Base-by-base conservation (phyloP, 768 basidiomycete species). In the Panellus pusillus region DNA sequence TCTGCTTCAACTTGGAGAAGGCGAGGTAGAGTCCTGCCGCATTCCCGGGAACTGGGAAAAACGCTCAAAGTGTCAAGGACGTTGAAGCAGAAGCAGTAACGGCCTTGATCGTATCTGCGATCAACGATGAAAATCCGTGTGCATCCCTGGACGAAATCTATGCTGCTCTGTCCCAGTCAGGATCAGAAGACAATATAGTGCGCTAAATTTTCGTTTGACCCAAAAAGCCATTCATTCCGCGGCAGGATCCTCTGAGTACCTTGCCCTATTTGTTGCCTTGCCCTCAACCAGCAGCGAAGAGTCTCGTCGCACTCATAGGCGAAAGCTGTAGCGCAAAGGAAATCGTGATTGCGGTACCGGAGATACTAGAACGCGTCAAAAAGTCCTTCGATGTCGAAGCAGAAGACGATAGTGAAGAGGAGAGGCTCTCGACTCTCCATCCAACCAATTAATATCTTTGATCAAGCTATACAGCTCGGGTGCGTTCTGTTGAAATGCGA, bases 261-360 rank as follows among this genome's bases (percentile, higher is more conserved):
- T 46, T 81, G n/a, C 74, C 78, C 1, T 45, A 70, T 12, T 61
- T 81, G 0, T 49, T 81, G 15, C 64, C 66, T n/a, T 73, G 64
- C 51, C 58, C 57, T 15, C 72, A 79, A 52, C 64, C 67, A 6
- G 66, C 66, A 31, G 76, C 77, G 2, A 64, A 60, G 18, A 72
- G 74, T 24, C 67, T 81, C 20, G 59, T 80, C 7, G 55, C 69
- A 2, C 60, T 77, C 40, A 66, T 81, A 18, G 75, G 70, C 7
- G 69, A 76, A 54, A 70, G 70, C 44, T 58, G 74, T 17, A 71
- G 73, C 15, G 65, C 79, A 0, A 80, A 76, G 52, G 81, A 82
- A 59, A 68, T 77, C 0, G 61, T 79, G 1, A 74, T 82, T 35
- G 73, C 74, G 2, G 67, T 68, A 6, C 77, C 81, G 62, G 81